Base-by-base conservation (phyloP, 1,284 basidiomycete genomes). In the Moniliophthora roreri region DNA sequence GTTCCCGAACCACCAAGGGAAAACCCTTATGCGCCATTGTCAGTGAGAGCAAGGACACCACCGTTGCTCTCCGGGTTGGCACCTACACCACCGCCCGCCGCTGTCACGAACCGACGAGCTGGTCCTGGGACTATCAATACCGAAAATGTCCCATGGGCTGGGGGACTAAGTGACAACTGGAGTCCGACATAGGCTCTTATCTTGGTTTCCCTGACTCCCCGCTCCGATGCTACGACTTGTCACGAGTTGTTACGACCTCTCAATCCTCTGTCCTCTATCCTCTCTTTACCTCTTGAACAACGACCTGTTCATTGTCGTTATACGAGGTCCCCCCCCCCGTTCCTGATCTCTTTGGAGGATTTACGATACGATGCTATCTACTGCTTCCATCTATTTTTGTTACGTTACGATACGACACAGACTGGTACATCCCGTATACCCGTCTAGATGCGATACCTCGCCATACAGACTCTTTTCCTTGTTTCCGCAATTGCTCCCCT, bases 91-190 rank as follows among this genome's bases (percentile, higher is more conserved):
- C 35, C 26, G 9, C 41, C 41, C 21, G 26, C 13, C 45, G 47
- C 21, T 1, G 28, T 37, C 11, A 48, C 47, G 18, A 26, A 34
- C 2, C 28, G 28, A 18, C 47, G 16, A 4, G 41, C 50, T 44
- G 36, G 53, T 35, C 36, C 54, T 51, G 35, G 53, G 24, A 39
- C 44, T 26, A 50, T 53, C 44, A 20, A 40, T 59, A 8, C 54
- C 66, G 11, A 46, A 53, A 61, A 56, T 51, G 60, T 65, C 15
- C 71, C 71, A 8, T 73, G 71, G 71, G 69, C 63, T 6, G 65
- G 60, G 45, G 71, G 71, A 11, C 59, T 73, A 51, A 66, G 67
- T 57, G 57, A 63, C 32, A 62, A 64, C 54, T 72, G 69, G 70
- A 65, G 51, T 21, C 53, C 58, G 40, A 53, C 58, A 49, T 60